Percentiles rank a stretch among this genome's conserved stretches.
Conservation (phyloP, 768 basidiomycete species). For the Piloderma croceum region DNA sequence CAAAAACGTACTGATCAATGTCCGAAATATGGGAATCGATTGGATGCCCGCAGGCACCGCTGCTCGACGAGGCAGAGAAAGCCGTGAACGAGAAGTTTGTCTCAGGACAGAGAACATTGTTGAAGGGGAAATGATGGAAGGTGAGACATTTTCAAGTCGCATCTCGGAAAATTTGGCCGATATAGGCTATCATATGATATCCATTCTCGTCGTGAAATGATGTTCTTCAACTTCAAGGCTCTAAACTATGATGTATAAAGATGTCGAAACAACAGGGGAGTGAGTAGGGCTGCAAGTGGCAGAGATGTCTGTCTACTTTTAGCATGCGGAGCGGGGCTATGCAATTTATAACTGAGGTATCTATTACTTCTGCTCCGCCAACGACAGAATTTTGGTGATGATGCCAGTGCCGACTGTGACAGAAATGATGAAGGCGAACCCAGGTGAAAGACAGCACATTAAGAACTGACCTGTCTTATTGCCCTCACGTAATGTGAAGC, state of each 20-base stretch:
- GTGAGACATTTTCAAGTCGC: too few relatives aligned
- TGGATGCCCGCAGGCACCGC: constrained; percentile 22
- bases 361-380: constrained; percentile 15
- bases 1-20: constrained; percentile 53
- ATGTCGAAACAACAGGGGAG: background rate
- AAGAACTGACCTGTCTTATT: constrained; percentile 74
- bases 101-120: constrained; percentile 19
- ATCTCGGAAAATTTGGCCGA: background rate
- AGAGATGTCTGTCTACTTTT: constrained; percentile 7
- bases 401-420: constrained; percentile 85
- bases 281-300: background rate
- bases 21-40: constrained; percentile 34
- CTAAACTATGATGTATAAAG: background rate
- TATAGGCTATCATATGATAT: too few relatives aligned
- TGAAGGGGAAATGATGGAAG: background rate
- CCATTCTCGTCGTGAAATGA: too few relatives aligned
- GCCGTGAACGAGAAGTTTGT: constrained; percentile 21
- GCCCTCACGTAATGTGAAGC: constrained; percentile 95
- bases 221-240: too few relatives aligned
- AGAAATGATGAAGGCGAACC: constrained; percentile 7
- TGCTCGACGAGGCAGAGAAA: constrained; percentile 6
- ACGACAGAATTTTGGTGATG: constrained; percentile 75
- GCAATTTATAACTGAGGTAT: constrained; percentile 4
- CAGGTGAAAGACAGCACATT: constrained; percentile 5
- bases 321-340: constrained; percentile 20